Evolutionary conservation across 164 flowering plant species (phyloP), one percentile per base, ranked within the genome.

Genomic region (Santalum album): DNA sequence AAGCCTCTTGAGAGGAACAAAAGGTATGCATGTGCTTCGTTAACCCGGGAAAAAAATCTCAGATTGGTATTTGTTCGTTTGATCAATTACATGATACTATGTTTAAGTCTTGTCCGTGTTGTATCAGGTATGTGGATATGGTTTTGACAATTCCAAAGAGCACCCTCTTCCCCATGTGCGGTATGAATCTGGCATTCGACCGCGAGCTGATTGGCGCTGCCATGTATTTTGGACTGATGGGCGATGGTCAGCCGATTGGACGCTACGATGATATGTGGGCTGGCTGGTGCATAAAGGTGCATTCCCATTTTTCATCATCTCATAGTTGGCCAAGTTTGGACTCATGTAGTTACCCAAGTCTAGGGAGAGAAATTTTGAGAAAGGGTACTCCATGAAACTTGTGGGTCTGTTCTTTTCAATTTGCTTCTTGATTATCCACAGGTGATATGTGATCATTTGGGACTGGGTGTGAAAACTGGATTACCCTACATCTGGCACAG

Each of bases 191-290:
- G 70, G 72, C 74, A 22, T 82, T 82, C 60, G 70, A 82, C 58
- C 89, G 89, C 51, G 80, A 76, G 4, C 70, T 82, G 40, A 82
- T 82, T 42, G 89, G 89, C 18, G 83, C 89, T 26, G 89, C 89
- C 2, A 82, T 82, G 89, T 82, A 82, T 65, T 82, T 82, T 43
- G 89, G 89, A 10, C 89, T 82, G 51, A 82, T 82, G 89, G 85
- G 89, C 25, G 89, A 82, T 60, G 85, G 88, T 17, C 88, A 82
- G 66, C 88, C 88, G n/a, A 82, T 82, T 46, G 88, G 88, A 2
- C 81, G 88, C 48, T 82, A 82, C 57, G 88, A 82, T 6, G 88
- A 82, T 38, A 82, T 82, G 88, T 82, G 88, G 88, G 88, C 88
- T 52, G 88, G 88, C 56, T 82, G 89, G 89, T 82, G 89, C 55